phyloP scores from a whole-genome alignment of 2,329 filamentous ascomycete species.

The Orbilia oligospora region DNA sequence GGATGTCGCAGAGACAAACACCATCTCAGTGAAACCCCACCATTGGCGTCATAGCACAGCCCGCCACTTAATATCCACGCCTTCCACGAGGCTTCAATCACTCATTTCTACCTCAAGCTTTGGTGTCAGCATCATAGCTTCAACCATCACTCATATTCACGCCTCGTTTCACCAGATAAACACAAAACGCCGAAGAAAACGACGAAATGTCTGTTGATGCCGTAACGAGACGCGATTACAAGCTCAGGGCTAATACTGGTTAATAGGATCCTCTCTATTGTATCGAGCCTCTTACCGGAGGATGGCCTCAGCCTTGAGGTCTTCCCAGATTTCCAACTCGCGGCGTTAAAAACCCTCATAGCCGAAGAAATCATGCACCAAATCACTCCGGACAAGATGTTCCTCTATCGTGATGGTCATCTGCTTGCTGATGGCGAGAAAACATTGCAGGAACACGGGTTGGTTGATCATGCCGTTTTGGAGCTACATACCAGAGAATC shows the following conservation, averaged over 20 bases:
- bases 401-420: slow-evolving; percentile 88
- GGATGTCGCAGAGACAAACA: slow-evolving; percentile 44
- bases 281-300: slow-evolving; percentile 34
- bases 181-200: neutral
- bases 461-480: slow-evolving; percentile 92
- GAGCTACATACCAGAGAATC: slow-evolving; percentile 81
- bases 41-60: slow-evolving; percentile 57
- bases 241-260: neutral
- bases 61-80: slow-evolving; percentile 2
- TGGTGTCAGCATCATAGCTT: neutral
- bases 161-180: neutral
- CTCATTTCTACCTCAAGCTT: neutral
- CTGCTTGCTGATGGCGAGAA: slow-evolving; percentile 82
- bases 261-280: slow-evolving; percentile 42
- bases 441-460: slow-evolving; percentile 84
- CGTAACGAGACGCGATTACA: slow-evolving; percentile 1
- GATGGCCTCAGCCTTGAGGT: slow-evolving; percentile 75
- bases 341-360: slow-evolving; percentile 88
- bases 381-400: slow-evolving; percentile 78
- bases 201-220: slow-evolving; percentile 27
- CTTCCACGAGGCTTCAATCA: slow-evolving; percentile 10
- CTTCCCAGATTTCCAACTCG: slow-evolving; percentile 83
- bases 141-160: neutral
- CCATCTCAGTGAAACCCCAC: slow-evolving; percentile 45
- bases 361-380: slow-evolving; percentile 82